Base-by-base conservation (phyloP, 2,329 filamentous ascomycete genomes). In the Fusarium anthophilum region DNA sequence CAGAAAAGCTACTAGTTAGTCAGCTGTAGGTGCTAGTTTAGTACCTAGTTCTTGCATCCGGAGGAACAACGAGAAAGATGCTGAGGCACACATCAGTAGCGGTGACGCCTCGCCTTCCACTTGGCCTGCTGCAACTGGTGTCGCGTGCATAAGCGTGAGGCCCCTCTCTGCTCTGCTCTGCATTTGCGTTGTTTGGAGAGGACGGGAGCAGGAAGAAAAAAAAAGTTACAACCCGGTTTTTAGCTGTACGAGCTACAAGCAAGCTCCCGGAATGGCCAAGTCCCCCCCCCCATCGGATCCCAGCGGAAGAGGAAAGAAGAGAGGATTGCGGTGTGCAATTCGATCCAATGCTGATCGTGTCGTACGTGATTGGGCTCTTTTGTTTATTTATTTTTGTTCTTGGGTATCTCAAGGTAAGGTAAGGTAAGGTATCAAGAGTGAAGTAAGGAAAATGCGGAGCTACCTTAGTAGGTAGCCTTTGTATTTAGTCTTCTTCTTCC, bases 81-180 rank as follows among this genome's bases (percentile, higher is more conserved):
- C 50, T 63, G 61, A 39, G 39, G 47, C 66, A 70, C 57, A 53
- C 61, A 57, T 70, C 66, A 75, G 69, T 64, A 76, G 75, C 75
- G 75, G 75, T 77, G 75, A 73, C 73, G 66, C 58, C 50, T 51
- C 60, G 43, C 32, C 61, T 75, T 69, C 63, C 70, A 76, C 69
- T 68, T 73, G 70, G 64, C 70, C 72, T 26, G 70, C 66, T 70
- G 72, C 66, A 77, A 76, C 76, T 72, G 76, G 73, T 75, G 75
- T 77, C 72, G 77, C 76, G 66, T 78, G 77, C 77, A 78, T 79
- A 78, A 78, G 76, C 70, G 75, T 70, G 64, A 69, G 66, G 69
- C 59, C 70, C 56, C 62, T 63, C 44, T 66, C 39, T 64, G 47
- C 53, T 54, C 51, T 54, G 51, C 53, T 54, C 60, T 64, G 44